phyloP scores from a whole-genome alignment of 352 stramenopile genomes.

The Globisporangium carolinianum region DNA sequence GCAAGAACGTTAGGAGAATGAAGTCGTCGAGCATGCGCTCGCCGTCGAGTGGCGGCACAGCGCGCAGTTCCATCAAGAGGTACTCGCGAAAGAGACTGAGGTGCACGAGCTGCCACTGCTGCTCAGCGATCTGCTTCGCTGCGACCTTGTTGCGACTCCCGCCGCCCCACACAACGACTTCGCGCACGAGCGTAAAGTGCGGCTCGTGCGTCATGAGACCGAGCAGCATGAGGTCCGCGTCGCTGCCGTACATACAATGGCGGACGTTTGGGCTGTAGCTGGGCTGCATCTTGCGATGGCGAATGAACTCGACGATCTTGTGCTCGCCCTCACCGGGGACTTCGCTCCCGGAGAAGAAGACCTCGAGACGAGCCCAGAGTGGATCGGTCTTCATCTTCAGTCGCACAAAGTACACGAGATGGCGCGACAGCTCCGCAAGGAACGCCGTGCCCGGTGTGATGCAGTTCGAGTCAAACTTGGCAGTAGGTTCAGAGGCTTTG shows the following conservation, averaged over 20 bases:
- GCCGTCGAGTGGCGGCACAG: slow-evolving; percentile 40
- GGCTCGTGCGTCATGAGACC: slow-evolving; percentile 97
- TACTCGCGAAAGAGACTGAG: slow-evolving; percentile 97
- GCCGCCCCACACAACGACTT: slow-evolving; percentile 95
- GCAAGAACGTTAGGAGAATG: slow-evolving; percentile 99
- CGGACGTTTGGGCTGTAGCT: slow-evolving; percentile 93
- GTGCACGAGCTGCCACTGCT: slow-evolving; percentile 97
- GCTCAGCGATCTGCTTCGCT: slow-evolving; percentile 91
- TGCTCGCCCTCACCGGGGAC: slow-evolving; percentile 99
- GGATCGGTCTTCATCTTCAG: slow-evolving; percentile 96
- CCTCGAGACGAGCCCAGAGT: slow-evolving; percentile 92
- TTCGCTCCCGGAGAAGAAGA: slow-evolving; percentile 96
- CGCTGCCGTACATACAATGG: slow-evolving; percentile 98
- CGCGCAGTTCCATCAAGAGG: slow-evolving; percentile 94
- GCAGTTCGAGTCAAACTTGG: slow-evolving; percentile 98
- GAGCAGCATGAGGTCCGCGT: slow-evolving; percentile 99
- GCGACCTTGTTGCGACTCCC: slow-evolving; percentile 38
- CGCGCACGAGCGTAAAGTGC: slow-evolving; percentile 97
- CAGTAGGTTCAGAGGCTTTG: slow-evolving; percentile 10
- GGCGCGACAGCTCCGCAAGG: slow-evolving; percentile 91
- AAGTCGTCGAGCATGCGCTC: slow-evolving; percentile 99
- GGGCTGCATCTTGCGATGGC: slow-evolving; percentile 84
- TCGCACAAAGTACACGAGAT: slow-evolving; percentile 90
- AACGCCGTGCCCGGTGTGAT: slow-evolving; percentile 99
- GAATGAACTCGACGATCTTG: slow-evolving; percentile 99